A percentile compares a stretch with the other conserved stretches of the same genome.
These are phyloP conservation scores for Pythium grandisporangium DNA, from an alignment of 352 stramenopile genomes.

Conservation along the genomic window DNA sequence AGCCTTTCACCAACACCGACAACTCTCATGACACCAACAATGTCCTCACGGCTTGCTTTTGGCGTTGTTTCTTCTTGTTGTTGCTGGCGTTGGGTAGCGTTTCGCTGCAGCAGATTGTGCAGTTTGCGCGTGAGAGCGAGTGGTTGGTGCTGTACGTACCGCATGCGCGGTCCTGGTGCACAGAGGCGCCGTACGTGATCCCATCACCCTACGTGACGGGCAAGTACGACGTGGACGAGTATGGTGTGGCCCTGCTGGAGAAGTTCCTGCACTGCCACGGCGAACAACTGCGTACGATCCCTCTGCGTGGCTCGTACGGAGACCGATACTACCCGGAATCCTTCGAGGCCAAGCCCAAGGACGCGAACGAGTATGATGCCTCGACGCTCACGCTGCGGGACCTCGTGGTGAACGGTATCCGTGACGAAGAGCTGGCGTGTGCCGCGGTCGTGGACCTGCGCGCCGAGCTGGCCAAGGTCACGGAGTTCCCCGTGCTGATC, in stretches of 20 bases:
- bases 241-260: constrained; percentile 67
- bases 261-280: constrained; percentile 73
- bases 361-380: constrained; percentile 34
- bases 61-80: not conserved
- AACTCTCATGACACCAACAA: too few relatives aligned
- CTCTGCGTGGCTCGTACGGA: constrained; percentile 57
- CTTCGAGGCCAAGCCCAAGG: constrained; percentile 71
- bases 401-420: constrained; percentile 68
- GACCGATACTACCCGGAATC: constrained; percentile 75
- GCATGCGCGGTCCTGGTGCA: constrained; percentile 63
- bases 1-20: too few relatives aligned
- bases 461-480: constrained; percentile 63
- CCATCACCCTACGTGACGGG: constrained; percentile 61
- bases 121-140: constrained; percentile 76
- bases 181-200: constrained; percentile 80
- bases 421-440: constrained; percentile 76
- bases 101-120: constrained; percentile 81
- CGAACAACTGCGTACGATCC: constrained; percentile 53
- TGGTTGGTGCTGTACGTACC: constrained; percentile 84
- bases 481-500: constrained; percentile 80
- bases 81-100: constrained; percentile 19
- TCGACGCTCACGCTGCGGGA: constrained; percentile 61
- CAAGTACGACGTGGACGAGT: constrained; percentile 85
- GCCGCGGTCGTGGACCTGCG: constrained; percentile 74
- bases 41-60: too few relatives aligned